These are phyloP conservation scores for Pseudevernia furfuracea DNA, from an alignment of 495 filamentous ascomycete species.

Conservation along the genomic window DNA sequence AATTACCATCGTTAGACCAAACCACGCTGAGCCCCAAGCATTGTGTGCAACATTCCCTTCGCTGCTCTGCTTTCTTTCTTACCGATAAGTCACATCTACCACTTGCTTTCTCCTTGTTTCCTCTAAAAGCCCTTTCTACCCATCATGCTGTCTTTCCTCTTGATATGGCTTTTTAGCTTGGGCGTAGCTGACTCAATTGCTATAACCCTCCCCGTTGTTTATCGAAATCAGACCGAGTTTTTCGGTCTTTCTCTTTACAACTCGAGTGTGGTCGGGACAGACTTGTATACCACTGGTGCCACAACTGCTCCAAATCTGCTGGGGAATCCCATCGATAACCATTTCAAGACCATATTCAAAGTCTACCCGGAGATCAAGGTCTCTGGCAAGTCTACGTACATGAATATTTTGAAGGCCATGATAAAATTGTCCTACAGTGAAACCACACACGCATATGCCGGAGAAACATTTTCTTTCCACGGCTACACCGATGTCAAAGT, in stretches of 20 bases:
- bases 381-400: neutral
- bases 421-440: neutral
- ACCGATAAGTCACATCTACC: neutral
- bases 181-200: neutral
- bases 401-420: conserved; percentile 10
- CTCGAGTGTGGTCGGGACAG: neutral
- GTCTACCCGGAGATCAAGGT: neutral
- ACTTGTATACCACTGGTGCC: no score
- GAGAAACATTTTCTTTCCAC: conserved; percentile 1
- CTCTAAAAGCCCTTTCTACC: no score
- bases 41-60: no score
- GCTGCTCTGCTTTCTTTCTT: no score
- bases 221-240: neutral
- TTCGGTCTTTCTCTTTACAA: neutral
- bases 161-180: neutral
- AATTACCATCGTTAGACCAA: neutral
- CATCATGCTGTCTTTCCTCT: neutral
- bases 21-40: no score
- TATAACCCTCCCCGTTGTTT: neutral
- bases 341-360: neutral
- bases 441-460: neutral
- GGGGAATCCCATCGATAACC: neutral
- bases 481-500: conserved; percentile 3
- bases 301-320: neutral
- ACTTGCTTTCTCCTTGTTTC: neutral